phyloP scores from a whole-genome alignment of 148 eudicot genomes.

The Rhododendron simsii region DNA sequence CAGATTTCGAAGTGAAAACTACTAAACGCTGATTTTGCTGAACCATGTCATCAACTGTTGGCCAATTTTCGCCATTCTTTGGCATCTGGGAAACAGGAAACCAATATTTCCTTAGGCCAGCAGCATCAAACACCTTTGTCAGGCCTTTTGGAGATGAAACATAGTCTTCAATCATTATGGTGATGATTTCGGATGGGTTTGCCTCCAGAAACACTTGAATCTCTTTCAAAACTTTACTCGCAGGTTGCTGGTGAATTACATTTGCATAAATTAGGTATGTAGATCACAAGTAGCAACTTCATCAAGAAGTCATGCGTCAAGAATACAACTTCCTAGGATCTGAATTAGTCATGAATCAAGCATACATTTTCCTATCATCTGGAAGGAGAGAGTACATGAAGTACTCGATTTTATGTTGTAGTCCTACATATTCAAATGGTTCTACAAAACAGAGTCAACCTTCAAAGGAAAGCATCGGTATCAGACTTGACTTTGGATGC shows the following conservation, averaged over 20 bases:
- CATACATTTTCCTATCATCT: background rate
- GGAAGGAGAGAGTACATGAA: background rate
- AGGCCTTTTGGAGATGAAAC: constrained; percentile 80
- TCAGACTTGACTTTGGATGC: background rate
- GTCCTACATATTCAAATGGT: background rate
- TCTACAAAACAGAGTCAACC: background rate
- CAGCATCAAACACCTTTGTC: constrained; percentile 70
- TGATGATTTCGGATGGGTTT: constrained; percentile 74
- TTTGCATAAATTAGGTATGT: background rate
- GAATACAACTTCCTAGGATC: background rate
- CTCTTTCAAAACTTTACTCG: constrained; percentile 70
- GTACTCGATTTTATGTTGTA: background rate
- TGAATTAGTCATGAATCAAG: background rate
- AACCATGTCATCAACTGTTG: constrained; percentile 81
- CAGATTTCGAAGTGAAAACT: constrained; percentile 82
- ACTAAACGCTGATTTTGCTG: constrained; percentile 67
- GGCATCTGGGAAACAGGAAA: constrained; percentile 92
- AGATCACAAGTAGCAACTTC: background rate
- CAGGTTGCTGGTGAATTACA: constrained; percentile 62
- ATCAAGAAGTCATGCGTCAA: background rate
- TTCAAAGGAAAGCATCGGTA: background rate
- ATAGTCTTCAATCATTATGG: constrained; percentile 90
- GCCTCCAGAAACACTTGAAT: constrained; percentile 58
- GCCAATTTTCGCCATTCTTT: constrained; percentile 83
- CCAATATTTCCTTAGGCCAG: constrained; percentile 85